Base-by-base conservation (phyloP, 2,329 filamentous ascomycete genomes). In the Ophiocordyceps camponoti-saundersi region DNA sequence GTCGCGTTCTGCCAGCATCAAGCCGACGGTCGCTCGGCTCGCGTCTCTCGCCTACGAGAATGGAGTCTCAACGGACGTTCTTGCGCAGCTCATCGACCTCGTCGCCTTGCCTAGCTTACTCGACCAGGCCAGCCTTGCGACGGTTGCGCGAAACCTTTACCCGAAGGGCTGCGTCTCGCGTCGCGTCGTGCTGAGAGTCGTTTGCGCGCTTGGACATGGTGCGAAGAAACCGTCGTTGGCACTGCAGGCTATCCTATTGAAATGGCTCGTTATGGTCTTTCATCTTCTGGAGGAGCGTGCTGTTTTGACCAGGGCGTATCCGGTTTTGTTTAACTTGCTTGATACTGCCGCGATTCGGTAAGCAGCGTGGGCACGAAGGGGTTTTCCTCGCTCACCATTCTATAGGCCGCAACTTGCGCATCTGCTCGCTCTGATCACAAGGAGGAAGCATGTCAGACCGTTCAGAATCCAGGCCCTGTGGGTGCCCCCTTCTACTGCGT, bases 391-490 rank as follows among this genome's bases (percentile, higher is more conserved):
- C 20, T 39, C 2, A 40, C 10, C 2, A 5, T 23, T 32, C 12
- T 16, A 3, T 47, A 75, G 75, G 48, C 67, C 75, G 12, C 69
- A 73, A 51, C 59, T 92, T 45, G 89, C 85, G 57, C 85, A 93
- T 63, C 62, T 94, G 34, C 69, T 94, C 21, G 86, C 84, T 3
- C 62, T 90, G 29, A 77, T 90, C 44, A 93, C 87, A 43, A 72
- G 85, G 48, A 78, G 87, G 48, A 86, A 80, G 57, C 86, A 94
- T 63, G 86, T 94, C 42, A 80, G 82, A 52, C 85, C 85, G 2
- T 89, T 87, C 58, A 75, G 87, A 49, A 89, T 94, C 49, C 85
- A 93, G 57, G 69, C 78, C 42, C 66, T 93, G 77, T 82, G 57
- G 59, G 75, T 61, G 6, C 22, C 3, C 11, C 8, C 2, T 26